A percentile compares a stretch with the other conserved stretches of the same genome.
phyloP scores from a whole-genome alignment of 768 basidiomycete species.

The Coprinopsis strossmayeri region DNA sequence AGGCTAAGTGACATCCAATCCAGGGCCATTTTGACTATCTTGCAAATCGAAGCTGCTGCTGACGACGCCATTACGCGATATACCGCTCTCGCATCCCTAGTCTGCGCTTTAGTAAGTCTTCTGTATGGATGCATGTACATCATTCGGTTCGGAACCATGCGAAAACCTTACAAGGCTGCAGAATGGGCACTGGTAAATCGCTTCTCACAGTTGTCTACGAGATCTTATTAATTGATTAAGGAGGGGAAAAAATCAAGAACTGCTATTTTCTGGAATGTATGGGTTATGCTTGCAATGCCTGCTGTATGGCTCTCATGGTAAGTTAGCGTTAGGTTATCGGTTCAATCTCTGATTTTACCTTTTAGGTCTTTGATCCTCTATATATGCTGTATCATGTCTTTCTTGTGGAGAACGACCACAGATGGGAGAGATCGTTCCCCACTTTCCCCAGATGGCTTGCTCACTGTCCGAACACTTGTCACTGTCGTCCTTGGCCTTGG shows the following conservation, averaged over 20 bases:
- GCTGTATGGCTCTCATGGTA: conserved; percentile 60
- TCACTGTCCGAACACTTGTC: conserved; percentile 42
- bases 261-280: conserved; percentile 50
- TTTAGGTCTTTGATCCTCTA: conserved; percentile 56
- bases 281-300: conserved; percentile 61
- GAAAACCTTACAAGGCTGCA: not conserved
- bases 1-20: too few species aligned
- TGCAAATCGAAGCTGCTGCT: not conserved
- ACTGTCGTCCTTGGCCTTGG: conserved; percentile 45
- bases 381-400: conserved; percentile 49
- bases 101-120: not conserved
- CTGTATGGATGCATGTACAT: not conserved
- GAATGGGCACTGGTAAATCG: not conserved
- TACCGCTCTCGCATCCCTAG: not conserved
- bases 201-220: conserved; percentile 15
- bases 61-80: not conserved
- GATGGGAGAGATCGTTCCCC: conserved; percentile 20
- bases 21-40: not conserved
- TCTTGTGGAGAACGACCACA: conserved; percentile 51
- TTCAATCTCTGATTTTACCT: not conserved
- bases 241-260: conserved; percentile 39
- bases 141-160: not conserved
- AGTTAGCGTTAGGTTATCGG: not conserved
- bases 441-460: not conserved
- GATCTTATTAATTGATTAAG: conserved; percentile 19